phyloP scores from a whole-genome alignment of 2,329 filamentous ascomycete species.

The Fusarium setosum region DNA sequence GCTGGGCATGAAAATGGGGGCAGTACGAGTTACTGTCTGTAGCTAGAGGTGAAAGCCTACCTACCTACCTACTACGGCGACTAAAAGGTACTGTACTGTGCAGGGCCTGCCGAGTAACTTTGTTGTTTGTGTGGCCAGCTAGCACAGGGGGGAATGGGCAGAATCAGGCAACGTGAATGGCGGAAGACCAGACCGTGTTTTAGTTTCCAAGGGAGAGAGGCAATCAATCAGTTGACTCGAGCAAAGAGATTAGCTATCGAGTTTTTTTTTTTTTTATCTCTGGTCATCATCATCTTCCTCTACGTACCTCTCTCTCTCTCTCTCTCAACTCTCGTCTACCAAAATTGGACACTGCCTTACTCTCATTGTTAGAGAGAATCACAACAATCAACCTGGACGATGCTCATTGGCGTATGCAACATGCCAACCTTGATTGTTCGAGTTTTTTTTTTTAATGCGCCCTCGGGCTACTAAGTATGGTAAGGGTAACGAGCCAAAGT shows the following conservation, averaged over 20 bases:
- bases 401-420: slow-evolving; percentile 22
- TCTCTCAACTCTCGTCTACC: neutral
- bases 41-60: too few species aligned
- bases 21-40: too few species aligned
- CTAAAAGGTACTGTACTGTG: neutral
- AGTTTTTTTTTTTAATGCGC: neutral
- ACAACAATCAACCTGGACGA: slow-evolving; percentile 20
- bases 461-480: too few species aligned
- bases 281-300: too few species aligned
- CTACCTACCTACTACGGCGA: too few species aligned
- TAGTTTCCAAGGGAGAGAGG: slow-evolving; percentile 43
- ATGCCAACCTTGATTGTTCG: slow-evolving; percentile 26
- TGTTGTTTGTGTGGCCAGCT: neutral
- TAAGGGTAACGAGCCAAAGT: too few species aligned
- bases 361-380: too few species aligned
- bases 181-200: slow-evolving; percentile 43
- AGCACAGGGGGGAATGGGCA: slow-evolving; percentile 7
- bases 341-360: too few species aligned
- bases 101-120: neutral
- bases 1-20: neutral
- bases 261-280: too few species aligned
- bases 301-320: neutral
- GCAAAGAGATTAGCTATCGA: slow-evolving; percentile 13
- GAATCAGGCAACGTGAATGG: slow-evolving; percentile 14
- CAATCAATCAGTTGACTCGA: slow-evolving; percentile 32